A percentile compares a stretch with the other conserved stretches of the same genome.
Evolutionary conservation across 2,329 filamentous ascomycete genomes (phyloP).

Genomic region (Fonsecaea monophora): DNA sequence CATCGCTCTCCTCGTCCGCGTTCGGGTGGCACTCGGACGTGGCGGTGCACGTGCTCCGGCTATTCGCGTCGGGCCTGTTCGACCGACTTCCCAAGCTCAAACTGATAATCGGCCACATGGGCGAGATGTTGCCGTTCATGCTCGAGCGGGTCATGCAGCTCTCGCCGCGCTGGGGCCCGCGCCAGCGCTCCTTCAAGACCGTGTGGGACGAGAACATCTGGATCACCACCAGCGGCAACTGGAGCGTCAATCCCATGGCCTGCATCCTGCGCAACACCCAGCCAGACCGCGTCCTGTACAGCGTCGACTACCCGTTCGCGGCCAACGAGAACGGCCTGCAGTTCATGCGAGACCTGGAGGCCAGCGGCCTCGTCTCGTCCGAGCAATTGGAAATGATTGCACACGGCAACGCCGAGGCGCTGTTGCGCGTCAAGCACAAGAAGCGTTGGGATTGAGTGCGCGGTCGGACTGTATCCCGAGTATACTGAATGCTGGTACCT

Average conservation of each 20-base stretch:
- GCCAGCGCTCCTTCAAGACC: slow-evolving; percentile 50
- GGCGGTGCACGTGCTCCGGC: slow-evolving; percentile 47
- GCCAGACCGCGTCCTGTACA: slow-evolving; percentile 61
- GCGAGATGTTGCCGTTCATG: slow-evolving; percentile 62
- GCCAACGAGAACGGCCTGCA: slow-evolving; percentile 56
- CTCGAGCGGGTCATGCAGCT: slow-evolving; percentile 44
- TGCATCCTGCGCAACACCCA: slow-evolving; percentile 45
- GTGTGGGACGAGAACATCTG: slow-evolving; percentile 65
- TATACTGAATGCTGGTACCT: no score
- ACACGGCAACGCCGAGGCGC: slow-evolving; percentile 58
- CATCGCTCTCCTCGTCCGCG: slow-evolving; percentile 24
- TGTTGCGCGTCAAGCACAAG: slow-evolving; percentile 45
- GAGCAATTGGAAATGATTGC: slow-evolving; percentile 59
- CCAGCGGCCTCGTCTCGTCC: slow-evolving; percentile 57
- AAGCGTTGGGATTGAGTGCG: slow-evolving; percentile 8
- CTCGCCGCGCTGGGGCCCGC: slow-evolving; percentile 29
- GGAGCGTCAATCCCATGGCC: slow-evolving; percentile 57
- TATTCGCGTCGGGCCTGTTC: slow-evolving; percentile 63
- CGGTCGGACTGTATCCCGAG: no score
- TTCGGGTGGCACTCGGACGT: slow-evolving; percentile 50
- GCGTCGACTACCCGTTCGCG: slow-evolving; percentile 65
- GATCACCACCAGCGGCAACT: slow-evolving; percentile 64
- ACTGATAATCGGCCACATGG: slow-evolving; percentile 62
- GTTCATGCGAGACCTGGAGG: slow-evolving; percentile 58
- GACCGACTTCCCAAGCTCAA: slow-evolving; percentile 62